phyloP scores from a whole-genome alignment of 306 rosid genomes.

The Vigna mungo region DNA sequence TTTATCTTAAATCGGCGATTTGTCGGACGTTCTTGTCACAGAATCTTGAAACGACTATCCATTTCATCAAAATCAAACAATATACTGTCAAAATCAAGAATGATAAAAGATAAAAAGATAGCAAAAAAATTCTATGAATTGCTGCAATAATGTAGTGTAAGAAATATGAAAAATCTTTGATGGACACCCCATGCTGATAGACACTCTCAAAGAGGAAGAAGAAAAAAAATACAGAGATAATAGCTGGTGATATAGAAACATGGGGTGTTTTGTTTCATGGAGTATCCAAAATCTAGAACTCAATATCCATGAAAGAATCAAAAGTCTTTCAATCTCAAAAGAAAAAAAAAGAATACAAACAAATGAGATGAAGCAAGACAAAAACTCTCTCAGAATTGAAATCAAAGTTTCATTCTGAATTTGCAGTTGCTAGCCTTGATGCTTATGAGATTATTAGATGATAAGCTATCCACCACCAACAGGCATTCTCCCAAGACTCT shows the following conservation, averaged over 20 bases:
- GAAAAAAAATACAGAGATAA: neutral
- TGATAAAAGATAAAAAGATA: neutral
- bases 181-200: neutral
- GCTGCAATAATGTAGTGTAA: slow-evolving; percentile 2
- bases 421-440: slow-evolving; percentile 86
- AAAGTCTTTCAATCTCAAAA: neutral
- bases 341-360: neutral
- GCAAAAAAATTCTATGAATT: slow-evolving; percentile 17
- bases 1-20: neutral
- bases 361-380: slow-evolving; percentile 29
- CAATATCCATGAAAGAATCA: slow-evolving; percentile 17
- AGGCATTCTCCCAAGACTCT: slow-evolving; percentile 66
- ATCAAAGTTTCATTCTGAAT: slow-evolving; percentile 63
- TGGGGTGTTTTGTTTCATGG: neutral
- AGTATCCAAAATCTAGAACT: neutral
- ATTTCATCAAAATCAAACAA: neutral
- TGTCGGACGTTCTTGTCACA: neutral
- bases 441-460: slow-evolving; percentile 70
- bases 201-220: neutral
- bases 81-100: slow-evolving; percentile 28
- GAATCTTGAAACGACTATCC: neutral
- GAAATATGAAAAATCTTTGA: neutral
- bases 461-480: slow-evolving; percentile 81
- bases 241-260: neutral
- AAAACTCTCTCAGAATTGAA: slow-evolving; percentile 16